Percentiles rank a stretch among this genome's conserved stretches.
Conservation (phyloP, 83 land plant species). For the Larix sibirica region DNA sequence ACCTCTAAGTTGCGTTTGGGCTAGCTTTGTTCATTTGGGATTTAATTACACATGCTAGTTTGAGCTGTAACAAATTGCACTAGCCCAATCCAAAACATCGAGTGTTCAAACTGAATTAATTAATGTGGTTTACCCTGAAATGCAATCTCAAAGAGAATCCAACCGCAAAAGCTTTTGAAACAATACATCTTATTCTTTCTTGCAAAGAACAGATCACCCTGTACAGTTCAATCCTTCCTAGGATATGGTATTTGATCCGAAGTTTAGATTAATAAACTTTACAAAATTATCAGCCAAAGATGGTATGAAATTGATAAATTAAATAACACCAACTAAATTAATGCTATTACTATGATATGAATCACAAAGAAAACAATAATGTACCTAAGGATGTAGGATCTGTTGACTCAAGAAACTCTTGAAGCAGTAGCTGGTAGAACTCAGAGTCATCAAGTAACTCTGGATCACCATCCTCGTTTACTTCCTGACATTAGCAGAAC, state of each 20-base stretch:
- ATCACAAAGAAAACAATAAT: slow-evolving; percentile 1
- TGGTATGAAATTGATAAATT: neutral
- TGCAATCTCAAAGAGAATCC: no score
- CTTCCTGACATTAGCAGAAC: slow-evolving; percentile 32
- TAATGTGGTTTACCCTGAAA: no score
- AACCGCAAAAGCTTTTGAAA: no score
- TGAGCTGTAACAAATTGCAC: no score
- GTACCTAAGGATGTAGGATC: slow-evolving; percentile 73
- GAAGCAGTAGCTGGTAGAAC: slow-evolving; percentile 90
- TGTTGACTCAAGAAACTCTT: slow-evolving; percentile 88
- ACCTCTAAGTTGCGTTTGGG: no score
- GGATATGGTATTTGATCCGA: neutral
- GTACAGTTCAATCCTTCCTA: neutral
- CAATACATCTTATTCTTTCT: no score
- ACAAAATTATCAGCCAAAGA: neutral
- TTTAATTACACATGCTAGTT: no score
- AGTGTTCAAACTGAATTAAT: no score
- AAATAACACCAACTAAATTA: neutral
- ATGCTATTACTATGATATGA: neutral
- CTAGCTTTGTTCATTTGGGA: no score
- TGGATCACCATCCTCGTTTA: slow-evolving; percentile 61
- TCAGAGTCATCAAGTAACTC: slow-evolving; percentile 91
- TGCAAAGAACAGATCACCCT: no score
- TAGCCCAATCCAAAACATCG: no score
- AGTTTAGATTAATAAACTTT: neutral